These are phyloP conservation scores for Phytophthora meadii DNA, from an alignment of 352 stramenopile genomes.

Conservation along the genomic window DNA sequence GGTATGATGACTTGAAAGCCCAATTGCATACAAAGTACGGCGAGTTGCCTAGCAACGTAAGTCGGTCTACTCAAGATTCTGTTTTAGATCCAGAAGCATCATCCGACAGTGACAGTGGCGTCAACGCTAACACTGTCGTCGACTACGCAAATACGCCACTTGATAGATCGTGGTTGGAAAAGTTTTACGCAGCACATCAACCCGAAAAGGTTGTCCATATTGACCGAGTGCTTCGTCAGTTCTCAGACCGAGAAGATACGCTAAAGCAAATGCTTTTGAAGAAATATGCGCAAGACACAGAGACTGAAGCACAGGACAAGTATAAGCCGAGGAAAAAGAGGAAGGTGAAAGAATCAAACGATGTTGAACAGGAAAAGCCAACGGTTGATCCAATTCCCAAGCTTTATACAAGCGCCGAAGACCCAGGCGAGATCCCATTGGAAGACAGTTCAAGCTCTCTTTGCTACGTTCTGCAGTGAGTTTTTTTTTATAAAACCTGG, in stretches of 20 bases:
- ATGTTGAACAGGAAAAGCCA: neutral
- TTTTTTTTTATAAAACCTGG: neutral
- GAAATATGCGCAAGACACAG: conserved; percentile 47
- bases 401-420: conserved; percentile 11
- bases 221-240: conserved; percentile 65
- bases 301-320: neutral
- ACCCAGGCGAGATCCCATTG: neutral
- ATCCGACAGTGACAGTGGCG: conserved; percentile 25
- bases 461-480: conserved; percentile 41
- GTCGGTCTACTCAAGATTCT: neutral
- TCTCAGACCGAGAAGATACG: conserved; percentile 65
- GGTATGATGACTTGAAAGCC: conserved; percentile 59
- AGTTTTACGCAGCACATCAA: conserved; percentile 64
- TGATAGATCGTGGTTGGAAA: conserved; percentile 57
- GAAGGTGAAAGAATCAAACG: conserved; percentile 8
- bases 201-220: conserved; percentile 56
- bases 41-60: conserved; percentile 3
- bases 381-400: conserved; percentile 10
- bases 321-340: conserved; percentile 30
- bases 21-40: conserved; percentile 66
- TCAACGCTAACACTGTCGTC: conserved; percentile 5
- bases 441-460: conserved; percentile 7
- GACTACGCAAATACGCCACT: conserved; percentile 34
- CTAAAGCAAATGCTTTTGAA: conserved; percentile 64
- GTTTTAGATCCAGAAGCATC: conserved; percentile 27